Percentiles rank a stretch among this genome's conserved stretches.
Conservation (phyloP, 805 yeast genomes). For the Wickerhamomyces tratensis region DNA sequence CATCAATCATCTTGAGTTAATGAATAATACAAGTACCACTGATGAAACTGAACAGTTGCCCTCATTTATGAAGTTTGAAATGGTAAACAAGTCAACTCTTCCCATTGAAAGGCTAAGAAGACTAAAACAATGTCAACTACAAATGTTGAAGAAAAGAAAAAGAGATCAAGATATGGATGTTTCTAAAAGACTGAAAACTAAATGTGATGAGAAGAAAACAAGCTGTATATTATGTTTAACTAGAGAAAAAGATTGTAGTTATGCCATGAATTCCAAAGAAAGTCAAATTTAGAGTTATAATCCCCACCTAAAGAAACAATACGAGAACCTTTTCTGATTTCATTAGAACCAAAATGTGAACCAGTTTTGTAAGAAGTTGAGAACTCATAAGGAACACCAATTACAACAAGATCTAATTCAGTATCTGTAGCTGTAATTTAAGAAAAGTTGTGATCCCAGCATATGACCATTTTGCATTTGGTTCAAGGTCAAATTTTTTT, state of each 20-base stretch:
- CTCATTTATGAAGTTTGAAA: too few species aligned
- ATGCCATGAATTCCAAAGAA: too few species aligned
- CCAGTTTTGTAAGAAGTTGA: conserved; percentile 49
- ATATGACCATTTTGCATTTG: background rate
- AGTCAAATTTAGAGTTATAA: too few species aligned
- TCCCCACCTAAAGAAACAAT: conserved; percentile 32
- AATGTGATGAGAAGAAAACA: conserved; percentile 63
- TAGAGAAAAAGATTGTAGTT: conserved; percentile 33
- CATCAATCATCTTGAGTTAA: too few species aligned
- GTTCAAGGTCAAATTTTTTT: background rate
- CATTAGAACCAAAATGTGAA: conserved; percentile 50
- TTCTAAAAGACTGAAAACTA: conserved; percentile 47
- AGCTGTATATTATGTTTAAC: conserved; percentile 43
- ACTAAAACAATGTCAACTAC: too few species aligned
- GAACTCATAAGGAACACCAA: conserved; percentile 53
- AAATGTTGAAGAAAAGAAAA: conserved; percentile 15
- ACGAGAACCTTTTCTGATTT: conserved; percentile 36
- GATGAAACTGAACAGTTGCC: too few species aligned
- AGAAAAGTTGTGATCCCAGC: conserved; percentile 50
- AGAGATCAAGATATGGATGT: conserved; percentile 45
- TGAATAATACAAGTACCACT: too few species aligned
- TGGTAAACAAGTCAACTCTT: too few species aligned
- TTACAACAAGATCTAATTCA: conserved; percentile 37
- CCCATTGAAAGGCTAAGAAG: too few species aligned
- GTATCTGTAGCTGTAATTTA: conserved; percentile 31